These are phyloP conservation scores for Psidium friedrichsthalianum DNA, from an alignment of 345 rosid species.

Conservation along the genomic window DNA sequence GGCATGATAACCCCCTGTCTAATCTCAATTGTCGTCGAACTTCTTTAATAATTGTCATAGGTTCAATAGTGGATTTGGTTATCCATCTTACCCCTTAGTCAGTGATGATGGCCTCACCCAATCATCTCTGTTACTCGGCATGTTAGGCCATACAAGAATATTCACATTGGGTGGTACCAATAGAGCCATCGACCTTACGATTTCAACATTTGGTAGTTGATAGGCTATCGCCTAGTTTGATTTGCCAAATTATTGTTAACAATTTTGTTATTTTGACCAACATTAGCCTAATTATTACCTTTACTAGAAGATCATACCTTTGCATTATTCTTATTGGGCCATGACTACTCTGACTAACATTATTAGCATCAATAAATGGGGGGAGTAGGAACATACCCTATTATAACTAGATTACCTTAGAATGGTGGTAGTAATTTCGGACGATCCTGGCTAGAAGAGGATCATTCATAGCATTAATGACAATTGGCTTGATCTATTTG, in stretches of 20 bases:
- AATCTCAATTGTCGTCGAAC: not conserved
- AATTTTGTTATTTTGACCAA: not conserved
- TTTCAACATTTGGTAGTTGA: not conserved
- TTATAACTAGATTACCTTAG: not conserved
- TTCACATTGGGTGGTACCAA: not conserved
- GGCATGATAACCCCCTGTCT: not conserved
- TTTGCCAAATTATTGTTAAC: not conserved
- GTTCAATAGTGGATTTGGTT: not conserved
- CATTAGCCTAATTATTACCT: not conserved
- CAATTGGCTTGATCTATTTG: not conserved
- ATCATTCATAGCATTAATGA: not conserved
- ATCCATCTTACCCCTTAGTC: not conserved
- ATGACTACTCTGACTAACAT: not conserved
- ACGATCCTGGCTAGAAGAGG: not conserved
- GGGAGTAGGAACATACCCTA: not conserved
- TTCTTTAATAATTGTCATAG: not conserved
- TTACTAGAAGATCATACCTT: not conserved
- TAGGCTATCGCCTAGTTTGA: not conserved
- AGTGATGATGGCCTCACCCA: not conserved
- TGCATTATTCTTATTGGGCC: not conserved
- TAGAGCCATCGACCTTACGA: not conserved
- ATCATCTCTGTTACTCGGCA: not conserved
- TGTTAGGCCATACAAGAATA: not conserved
- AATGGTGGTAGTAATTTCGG: not conserved
- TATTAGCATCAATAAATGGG: not conserved